Evolutionary conservation across 1,139 yeast genomes (phyloP), one percentile per base, ranked within the genome.

Genomic region (Petasospora fabianii): DNA sequence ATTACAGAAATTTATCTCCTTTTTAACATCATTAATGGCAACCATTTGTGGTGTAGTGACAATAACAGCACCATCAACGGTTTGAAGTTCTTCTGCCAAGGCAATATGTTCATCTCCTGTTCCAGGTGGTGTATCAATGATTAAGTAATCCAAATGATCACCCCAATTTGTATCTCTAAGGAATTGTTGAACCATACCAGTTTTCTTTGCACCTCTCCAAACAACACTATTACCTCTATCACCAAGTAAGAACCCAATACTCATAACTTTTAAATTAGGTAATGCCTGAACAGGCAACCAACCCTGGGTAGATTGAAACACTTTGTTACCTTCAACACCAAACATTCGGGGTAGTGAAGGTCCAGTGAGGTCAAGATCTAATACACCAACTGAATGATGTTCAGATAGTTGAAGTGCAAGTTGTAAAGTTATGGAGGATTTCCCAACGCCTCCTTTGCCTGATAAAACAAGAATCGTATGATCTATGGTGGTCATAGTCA

Each of bases 61-160:
- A 7, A 94, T 75, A 5, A 94, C 77, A 0, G 96, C 96, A 0
- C 98, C 97, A 54, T 87, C 96, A 1, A 95, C 90, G 2, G 77
- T 73, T 9, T 84, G 80, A 36, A 92, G 69, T 58, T 87, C 95
- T 59, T 94, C 97, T 2, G 97, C 97, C 22, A 94, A 83, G 3
- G 97, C 90, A 32, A 94, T 92, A 61, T 94, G 99, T 60, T 94
- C 99, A 60, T 94, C 99, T 0, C 96, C 84, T 0, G 99, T 92
- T 0, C 99, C 99, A 0, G 99, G 99, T 0, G 99, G 99, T 0
- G 99, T 92, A 57, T 94, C 99, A 8, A 94, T 90, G 31, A 94
- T 66, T 41, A 94, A 64, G 57, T 86, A 94, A 20, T 65, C 69
- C 34, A 68, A 57, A 14, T 36, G 42, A 14, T 72, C 73, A 1